Percentiles rank a stretch among this genome's conserved stretches.
phyloP scores from a whole-genome alignment of 495 filamentous ascomycete species.

The Xylaria curta region DNA sequence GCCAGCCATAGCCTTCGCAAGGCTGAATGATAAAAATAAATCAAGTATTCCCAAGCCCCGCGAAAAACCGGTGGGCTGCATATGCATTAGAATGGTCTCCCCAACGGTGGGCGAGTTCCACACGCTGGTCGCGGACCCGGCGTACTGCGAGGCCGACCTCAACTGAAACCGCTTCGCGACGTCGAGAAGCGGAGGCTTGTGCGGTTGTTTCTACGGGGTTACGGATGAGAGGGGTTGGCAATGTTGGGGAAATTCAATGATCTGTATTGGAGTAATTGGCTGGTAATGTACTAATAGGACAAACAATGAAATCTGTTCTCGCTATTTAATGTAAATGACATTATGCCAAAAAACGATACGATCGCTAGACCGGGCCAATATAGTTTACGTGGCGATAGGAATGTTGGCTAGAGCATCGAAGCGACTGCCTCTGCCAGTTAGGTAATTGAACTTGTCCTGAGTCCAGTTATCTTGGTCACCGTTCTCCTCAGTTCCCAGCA shows the following conservation, averaged over 20 bases:
- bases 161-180: too few relatives aligned
- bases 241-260: not conserved
- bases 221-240: not conserved
- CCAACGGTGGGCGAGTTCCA: too few relatives aligned
- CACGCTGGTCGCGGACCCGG: too few relatives aligned
- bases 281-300: not conserved
- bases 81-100: too few relatives aligned
- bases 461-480: slow-evolving; percentile 31
- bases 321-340: not conserved
- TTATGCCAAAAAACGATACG: not conserved
- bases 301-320: not conserved
- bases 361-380: not conserved
- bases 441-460: slow-evolving; percentile 37
- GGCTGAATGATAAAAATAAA: too few relatives aligned
- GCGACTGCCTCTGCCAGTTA: slow-evolving; percentile 39
- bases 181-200: not conserved
- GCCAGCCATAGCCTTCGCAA: too few relatives aligned
- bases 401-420: slow-evolving; percentile 32
- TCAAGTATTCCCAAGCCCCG: too few relatives aligned
- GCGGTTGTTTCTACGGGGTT: not conserved
- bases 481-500: slow-evolving; percentile 37
- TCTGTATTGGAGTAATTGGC: not conserved
- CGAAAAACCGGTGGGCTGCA: too few relatives aligned
- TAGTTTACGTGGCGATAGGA: not conserved
- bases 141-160: too few relatives aligned